These are phyloP conservation scores for Hymenoscyphus occultus DNA, from an alignment of 2,329 filamentous ascomycete species.

Conservation along the genomic window DNA sequence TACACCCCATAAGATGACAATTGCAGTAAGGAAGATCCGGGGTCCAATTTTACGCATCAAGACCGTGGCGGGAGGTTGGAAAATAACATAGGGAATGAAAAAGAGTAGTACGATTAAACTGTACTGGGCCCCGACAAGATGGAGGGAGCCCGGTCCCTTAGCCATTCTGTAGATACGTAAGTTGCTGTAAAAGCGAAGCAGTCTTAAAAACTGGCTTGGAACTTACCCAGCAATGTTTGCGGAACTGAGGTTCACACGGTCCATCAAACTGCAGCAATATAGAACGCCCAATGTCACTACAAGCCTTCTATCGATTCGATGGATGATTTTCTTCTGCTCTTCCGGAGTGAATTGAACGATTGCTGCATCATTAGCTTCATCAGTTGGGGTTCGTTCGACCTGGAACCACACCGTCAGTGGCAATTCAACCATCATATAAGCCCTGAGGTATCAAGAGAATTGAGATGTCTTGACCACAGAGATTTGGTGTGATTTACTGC, in stretches of 20 bases:
- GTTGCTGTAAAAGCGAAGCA: background rate
- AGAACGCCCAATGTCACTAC: constrained; percentile 60
- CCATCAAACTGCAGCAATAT: constrained; percentile 76
- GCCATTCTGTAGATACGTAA: constrained; percentile 21
- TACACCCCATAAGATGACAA: constrained; percentile 45
- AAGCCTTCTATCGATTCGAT: constrained; percentile 64
- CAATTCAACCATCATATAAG: background rate
- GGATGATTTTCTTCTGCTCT: constrained; percentile 67
- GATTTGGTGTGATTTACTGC: background rate
- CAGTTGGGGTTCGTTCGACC: constrained; percentile 17
- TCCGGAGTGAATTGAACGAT: constrained; percentile 47
- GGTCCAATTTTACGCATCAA: constrained; percentile 65
- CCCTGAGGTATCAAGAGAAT: background rate
- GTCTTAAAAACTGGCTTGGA: constrained; percentile 4
- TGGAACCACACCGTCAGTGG: background rate
- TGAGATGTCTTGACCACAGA: background rate
- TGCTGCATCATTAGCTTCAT: constrained; percentile 17
- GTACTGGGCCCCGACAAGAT: constrained; percentile 26
- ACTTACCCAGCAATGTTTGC: constrained; percentile 67
- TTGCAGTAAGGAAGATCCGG: constrained; percentile 51
- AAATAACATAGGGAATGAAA: constrained; percentile 69
- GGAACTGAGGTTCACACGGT: constrained; percentile 72
- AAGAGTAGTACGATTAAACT: constrained; percentile 70
- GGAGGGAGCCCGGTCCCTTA: constrained; percentile 13
- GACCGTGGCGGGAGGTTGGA: constrained; percentile 69